Base-by-base conservation (phyloP, 116 monocot genomes). In the Iris pallida region DNA sequence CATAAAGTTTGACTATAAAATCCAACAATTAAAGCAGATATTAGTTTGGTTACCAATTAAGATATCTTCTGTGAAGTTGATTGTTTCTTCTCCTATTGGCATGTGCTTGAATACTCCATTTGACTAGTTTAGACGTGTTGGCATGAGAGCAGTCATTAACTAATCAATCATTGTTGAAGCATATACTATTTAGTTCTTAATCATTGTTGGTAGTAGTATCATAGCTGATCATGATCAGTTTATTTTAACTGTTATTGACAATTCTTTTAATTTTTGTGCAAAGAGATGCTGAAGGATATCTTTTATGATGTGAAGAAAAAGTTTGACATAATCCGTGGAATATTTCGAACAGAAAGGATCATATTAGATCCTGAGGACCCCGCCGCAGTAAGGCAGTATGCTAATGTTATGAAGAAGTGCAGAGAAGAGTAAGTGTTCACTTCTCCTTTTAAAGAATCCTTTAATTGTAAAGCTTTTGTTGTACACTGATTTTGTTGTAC, bases 241-340 rank as follows among this genome's bases (percentile, higher is more conserved):
- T 14, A 52, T 4, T 30, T 40, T 44, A 66, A 51, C 14, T 49
- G 4, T 2, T 52, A 0, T 12, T 40, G 49, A 8, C 30, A 46
- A 51, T 65, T 41, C 18, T 66, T 66, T 20, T 40, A 6, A 13
- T 52, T 12, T 65, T 7, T 72, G 5, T 47, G 74, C 15, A 20
- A 42, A 96, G 92, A 96, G 68, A 87, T 92, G 55, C 75, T 92
- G 85, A 92, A 92, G 80, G 80, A 78, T 72, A 96, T 96, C 58
- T 96, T 96, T 73, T 83, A 82, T 70, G 96, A 96, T 20, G 96
- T 96, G 45, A 96, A 96, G 77, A 89, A 92, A 49, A 92, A 89
- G 73, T 96, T 89, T 81, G 92, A 96, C 59, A 71, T 64, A 41
- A 89, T 86, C 47, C 66, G 92, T 78, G 84, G 82, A 7, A 68